These are phyloP conservation scores for Orbilia blumenaviensis DNA, from an alignment of 2,329 filamentous ascomycete species.

Conservation along the genomic window DNA sequence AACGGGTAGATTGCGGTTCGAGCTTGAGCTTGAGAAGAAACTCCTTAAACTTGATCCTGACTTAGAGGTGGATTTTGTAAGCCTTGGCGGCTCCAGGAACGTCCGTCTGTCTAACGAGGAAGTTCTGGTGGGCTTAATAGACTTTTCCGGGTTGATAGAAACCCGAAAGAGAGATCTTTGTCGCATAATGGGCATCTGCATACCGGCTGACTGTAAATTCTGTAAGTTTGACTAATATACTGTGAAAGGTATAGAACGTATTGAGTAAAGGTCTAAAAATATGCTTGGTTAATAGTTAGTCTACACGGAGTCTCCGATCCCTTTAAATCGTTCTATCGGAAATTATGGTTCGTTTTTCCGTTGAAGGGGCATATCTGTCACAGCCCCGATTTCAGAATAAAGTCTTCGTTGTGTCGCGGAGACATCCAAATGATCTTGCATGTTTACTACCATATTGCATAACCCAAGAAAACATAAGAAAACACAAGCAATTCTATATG, in stretches of 20 bases:
- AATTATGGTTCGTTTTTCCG: neutral
- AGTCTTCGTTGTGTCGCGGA: slow-evolving; percentile 2
- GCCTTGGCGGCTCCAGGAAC: slow-evolving; percentile 2
- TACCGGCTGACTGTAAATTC: neutral
- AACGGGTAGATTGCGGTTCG: neutral
- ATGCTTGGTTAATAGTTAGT: neutral
- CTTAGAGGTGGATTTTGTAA: neutral
- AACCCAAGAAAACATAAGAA: slow-evolving; percentile 10
- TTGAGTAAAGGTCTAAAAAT: neutral
- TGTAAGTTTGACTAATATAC: neutral
- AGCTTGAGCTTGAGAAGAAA: slow-evolving; percentile 6
- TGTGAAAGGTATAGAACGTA: neutral
- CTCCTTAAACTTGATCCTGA: neutral
- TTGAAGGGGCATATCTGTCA: neutral
- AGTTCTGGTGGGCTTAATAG: neutral
- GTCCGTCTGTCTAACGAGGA: slow-evolving; percentile 7
- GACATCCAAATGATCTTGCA: neutral
- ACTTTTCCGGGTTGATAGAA: slow-evolving; percentile 4
- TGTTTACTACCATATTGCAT: neutral
- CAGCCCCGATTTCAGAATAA: slow-evolving; percentile 10
- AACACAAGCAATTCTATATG: neutral
- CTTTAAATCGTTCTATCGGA: neutral
- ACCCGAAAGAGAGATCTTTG: slow-evolving; percentile 16
- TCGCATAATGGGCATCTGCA: neutral
- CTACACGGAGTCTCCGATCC: neutral